Conservation (phyloP, 1,139 yeast species). For the Saccharomycopsis hybrid region DNA sequence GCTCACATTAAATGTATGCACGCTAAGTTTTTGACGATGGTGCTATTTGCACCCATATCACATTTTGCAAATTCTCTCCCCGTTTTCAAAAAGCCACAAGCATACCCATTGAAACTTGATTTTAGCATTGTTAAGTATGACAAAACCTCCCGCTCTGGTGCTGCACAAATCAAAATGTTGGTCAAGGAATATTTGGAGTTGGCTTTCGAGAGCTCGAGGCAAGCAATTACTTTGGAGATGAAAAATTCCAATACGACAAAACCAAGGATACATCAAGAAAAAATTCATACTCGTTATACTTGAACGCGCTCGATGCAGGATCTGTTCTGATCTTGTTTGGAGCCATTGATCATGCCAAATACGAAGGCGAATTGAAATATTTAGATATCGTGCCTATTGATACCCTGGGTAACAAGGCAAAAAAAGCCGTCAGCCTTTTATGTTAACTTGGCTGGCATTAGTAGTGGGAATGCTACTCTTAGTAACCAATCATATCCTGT, state of each 20-base stretch:
- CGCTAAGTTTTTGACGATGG: too few species aligned
- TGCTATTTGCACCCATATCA: too few species aligned
- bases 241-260: conserved; percentile 8
- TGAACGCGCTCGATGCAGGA: conserved; percentile 36
- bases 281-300: conserved; percentile 48
- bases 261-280: conserved; percentile 29
- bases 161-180: background rate
- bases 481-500: too few species aligned
- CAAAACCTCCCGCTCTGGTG: too few species aligned
- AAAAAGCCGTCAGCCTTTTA: conserved; percentile 14
- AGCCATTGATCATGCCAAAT: conserved; percentile 18
- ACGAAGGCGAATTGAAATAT: conserved; percentile 5
- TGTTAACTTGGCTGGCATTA: conserved; percentile 20
- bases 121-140: too few species aligned
- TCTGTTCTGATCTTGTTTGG: conserved; percentile 34
- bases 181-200: conserved; percentile 22
- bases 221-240: conserved; percentile 5
- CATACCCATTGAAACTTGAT: too few species aligned
- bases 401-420: conserved; percentile 22
- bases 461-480: too few species aligned
- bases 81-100: too few species aligned
- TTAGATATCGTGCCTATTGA: conserved; percentile 28
- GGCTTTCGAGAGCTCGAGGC: conserved; percentile 15
- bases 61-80: too few species aligned
- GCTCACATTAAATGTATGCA: too few species aligned